Evolutionary conservation across 176 grass and related monocot species (phyloP).

Genomic region (Miscanthus lutarioriparius): DNA sequence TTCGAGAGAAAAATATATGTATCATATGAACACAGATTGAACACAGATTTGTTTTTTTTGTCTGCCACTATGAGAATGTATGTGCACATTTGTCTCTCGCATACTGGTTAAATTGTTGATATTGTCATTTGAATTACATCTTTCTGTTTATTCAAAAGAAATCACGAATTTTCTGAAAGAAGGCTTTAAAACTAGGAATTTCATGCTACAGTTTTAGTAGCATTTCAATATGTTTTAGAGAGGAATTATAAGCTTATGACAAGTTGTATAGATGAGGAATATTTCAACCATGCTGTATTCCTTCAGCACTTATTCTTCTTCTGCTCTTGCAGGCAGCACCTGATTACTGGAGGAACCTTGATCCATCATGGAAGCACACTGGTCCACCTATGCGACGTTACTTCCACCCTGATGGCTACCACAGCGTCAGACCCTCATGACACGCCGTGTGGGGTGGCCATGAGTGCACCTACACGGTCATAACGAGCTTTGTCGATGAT

Average conservation of each 20-base stretch:
- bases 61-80: background rate
- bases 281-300: background rate
- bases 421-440: slow-evolving; percentile 68
- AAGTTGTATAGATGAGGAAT: background rate
- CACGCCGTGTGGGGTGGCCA: slow-evolving; percentile 81
- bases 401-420: slow-evolving; percentile 83
- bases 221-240: slow-evolving; percentile 3
- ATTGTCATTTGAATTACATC: background rate
- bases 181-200: background rate
- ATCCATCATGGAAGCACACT: slow-evolving; percentile 78
- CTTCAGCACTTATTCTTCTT: background rate
- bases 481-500: slow-evolving; percentile 68
- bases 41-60: background rate
- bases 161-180: background rate
- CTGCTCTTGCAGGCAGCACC: slow-evolving; percentile 71
- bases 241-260: slow-evolving; percentile 7
- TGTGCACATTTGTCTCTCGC: slow-evolving; percentile 4
- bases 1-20: background rate
- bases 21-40: background rate
- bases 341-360: slow-evolving; percentile 87
- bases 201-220: background rate
- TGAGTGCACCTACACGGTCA: slow-evolving; percentile 75
- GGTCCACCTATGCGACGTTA: slow-evolving; percentile 80
- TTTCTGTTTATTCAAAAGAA: background rate
- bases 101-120: slow-evolving; percentile 21